Conservation (phyloP, 306 rosid genomes). For the Cucurbita argyrosperma region DNA sequence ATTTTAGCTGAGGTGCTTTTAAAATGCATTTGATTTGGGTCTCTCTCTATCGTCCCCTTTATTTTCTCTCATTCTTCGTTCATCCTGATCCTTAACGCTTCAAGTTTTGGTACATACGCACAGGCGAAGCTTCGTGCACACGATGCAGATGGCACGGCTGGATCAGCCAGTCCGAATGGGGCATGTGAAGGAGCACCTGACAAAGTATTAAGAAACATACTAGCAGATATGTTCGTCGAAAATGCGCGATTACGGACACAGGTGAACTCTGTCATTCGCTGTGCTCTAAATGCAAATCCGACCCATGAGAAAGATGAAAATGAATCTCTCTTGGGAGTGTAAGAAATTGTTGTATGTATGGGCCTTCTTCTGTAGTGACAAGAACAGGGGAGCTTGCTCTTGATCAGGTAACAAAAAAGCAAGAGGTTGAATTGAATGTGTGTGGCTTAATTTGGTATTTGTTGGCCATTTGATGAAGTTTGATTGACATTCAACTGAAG, state of each 20-base stretch:
- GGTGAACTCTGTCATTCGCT: conserved; percentile 59
- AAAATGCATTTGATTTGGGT: background rate
- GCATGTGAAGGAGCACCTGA: conserved; percentile 20
- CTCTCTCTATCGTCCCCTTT: conserved; percentile 1
- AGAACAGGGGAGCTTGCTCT: background rate
- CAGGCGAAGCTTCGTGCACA: conserved; percentile 93
- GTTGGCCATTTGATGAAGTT: background rate
- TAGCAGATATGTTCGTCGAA: conserved; percentile 59
- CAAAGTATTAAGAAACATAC: conserved; percentile 52
- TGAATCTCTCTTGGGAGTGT: conserved; percentile 35
- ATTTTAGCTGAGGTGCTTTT: conserved; percentile 75
- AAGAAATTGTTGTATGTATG: conserved; percentile 10
- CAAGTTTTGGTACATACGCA: conserved; percentile 6
- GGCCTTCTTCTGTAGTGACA: background rate
- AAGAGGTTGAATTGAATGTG: background rate
- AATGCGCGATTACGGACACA: conserved; percentile 72
- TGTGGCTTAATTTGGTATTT: background rate
- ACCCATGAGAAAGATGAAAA: conserved; percentile 27
- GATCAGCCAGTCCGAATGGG: conserved; percentile 9
- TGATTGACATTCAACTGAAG: background rate
- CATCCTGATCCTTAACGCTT: conserved; percentile 6
- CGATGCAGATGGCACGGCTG: conserved; percentile 26
- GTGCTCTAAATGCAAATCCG: conserved; percentile 37
- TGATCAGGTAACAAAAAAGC: background rate
- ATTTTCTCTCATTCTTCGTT: background rate